Percentiles rank a stretch among this genome's conserved stretches.
Evolutionary conservation across 352 stramenopile species (phyloP).

Genomic region (Globisporangium barbulae): DNA sequence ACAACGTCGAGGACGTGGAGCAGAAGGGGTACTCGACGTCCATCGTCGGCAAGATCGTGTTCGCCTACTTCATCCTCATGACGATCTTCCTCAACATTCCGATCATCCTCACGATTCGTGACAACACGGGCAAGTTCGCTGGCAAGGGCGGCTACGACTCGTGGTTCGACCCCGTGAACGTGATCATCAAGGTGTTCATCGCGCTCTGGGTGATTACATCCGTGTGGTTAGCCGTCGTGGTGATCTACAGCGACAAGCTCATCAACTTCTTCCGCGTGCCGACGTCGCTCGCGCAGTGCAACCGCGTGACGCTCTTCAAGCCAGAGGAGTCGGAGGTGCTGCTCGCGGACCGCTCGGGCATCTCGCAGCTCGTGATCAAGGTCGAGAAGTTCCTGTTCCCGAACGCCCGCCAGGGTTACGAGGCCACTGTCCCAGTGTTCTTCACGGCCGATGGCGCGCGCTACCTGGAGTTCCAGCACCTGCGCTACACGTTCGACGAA

Average conservation of each 20-base stretch:
- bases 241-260: constrained; percentile 40
- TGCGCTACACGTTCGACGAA: constrained; percentile 56
- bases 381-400: constrained; percentile 47
- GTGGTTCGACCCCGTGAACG: constrained; percentile 50
- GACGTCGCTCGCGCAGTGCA: constrained; percentile 34
- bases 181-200: constrained; percentile 64
- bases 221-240: constrained; percentile 47
- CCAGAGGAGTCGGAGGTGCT: constrained; percentile 51
- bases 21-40: constrained; percentile 51
- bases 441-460: constrained; percentile 32
- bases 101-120: constrained; percentile 45
- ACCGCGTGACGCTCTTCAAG: constrained; percentile 62
- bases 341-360: constrained; percentile 51
- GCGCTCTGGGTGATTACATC: constrained; percentile 48
- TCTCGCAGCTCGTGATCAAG: constrained; percentile 50
- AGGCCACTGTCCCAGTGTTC: constrained; percentile 51
- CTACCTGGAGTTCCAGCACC: constrained; percentile 59
- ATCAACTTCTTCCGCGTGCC: constrained; percentile 64
- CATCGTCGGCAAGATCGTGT: constrained; percentile 36
- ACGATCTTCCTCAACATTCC: constrained; percentile 54
- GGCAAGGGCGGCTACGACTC: constrained; percentile 32
- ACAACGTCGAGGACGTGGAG: constrained; percentile 43
- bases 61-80: constrained; percentile 58
- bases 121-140: constrained; percentile 54
- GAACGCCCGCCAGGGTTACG: constrained; percentile 35